Base-by-base conservation (phyloP, 2,329 filamentous ascomycete genomes). In the Fusarium sp. region DNA sequence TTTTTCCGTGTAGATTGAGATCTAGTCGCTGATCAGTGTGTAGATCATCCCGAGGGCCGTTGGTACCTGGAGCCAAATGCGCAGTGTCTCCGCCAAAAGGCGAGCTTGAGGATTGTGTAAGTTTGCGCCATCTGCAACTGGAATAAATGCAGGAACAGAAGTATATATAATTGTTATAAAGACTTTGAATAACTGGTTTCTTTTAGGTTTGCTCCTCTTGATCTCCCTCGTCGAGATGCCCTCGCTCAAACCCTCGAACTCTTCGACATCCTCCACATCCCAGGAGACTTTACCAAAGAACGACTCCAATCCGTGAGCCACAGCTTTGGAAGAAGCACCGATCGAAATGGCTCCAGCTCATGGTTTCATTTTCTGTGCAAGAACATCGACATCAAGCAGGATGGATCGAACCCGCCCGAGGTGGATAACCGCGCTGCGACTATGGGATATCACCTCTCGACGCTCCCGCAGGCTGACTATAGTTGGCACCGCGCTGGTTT, bases 321-420 rank as follows among this genome's bases (percentile, higher is more conserved):
- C 70, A 83, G 82, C 68, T 81, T 83, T 50, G 79, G 78, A 18
- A 69, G 74, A 8, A 72, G 74, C 8, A 79, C 74, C 16, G 77
- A 77, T 38, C 58, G 35, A 3, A 42, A 75, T 29, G 81, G 79
- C 7, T 76, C 67, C 18, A 76, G 73, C 35, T 73, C 79, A 0
- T 84, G 81, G 82, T 83, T 84, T 45, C 80, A 81, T 52, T 82
- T 79, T 42, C 78, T 82, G 20, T 82, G 77, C 70, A 83, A 83
- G 71, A 80, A 79, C 64, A 75, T 80, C 52, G 71, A 78, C 57
- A 63, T 79, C 29, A 74, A 68, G 61, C 73, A 71, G 22, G 67
- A 69, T 2, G 70, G 52, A 2, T 71, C 45, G 42, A 58, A 62
- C n/a, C 47, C 65, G 1, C 77, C 78, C 3, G 76, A 78, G 29